Evolutionary conservation across 1,139 yeast genomes (phyloP).

Genomic region (Yamadazyma triangularis): DNA sequence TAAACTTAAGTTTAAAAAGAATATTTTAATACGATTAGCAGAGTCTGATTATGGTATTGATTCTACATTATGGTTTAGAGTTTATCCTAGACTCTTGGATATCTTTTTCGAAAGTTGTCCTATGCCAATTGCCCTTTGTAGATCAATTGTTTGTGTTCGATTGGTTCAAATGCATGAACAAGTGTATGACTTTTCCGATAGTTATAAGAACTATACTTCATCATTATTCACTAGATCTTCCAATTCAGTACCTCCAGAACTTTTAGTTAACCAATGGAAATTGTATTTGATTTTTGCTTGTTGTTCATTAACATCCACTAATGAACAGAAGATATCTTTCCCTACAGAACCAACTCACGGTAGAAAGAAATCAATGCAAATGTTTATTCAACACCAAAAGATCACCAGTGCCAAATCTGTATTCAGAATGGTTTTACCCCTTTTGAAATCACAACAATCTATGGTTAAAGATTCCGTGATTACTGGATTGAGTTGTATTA

Average conservation of each 20-base stretch:
- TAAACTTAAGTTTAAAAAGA: conserved; percentile 59
- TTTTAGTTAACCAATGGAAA: conserved; percentile 83
- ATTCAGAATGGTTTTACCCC: conserved; percentile 81
- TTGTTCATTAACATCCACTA: conserved; percentile 84
- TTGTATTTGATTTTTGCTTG: conserved; percentile 88
- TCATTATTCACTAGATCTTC: conserved; percentile 32
- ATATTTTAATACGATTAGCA: conserved; percentile 67
- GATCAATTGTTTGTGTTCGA: conserved; percentile 88
- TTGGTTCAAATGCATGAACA: conserved; percentile 87
- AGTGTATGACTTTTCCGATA: conserved; percentile 59
- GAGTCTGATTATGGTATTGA: conserved; percentile 95
- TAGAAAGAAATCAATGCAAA: conserved; percentile 69
- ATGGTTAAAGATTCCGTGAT: conserved; percentile 82
- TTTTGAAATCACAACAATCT: conserved; percentile 66
- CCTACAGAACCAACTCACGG: conserved; percentile 59
- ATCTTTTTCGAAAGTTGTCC: conserved; percentile 81
- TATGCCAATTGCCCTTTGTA: conserved; percentile 87
- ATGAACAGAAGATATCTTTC: conserved; percentile 71
- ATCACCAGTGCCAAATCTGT: conserved; percentile 91
- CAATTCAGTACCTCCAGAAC: conserved; percentile 54
- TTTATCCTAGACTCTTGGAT: conserved; percentile 71
- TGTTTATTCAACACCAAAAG: conserved; percentile 82
- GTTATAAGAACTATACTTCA: conserved; percentile 37
- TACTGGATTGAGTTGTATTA: conserved; percentile 81
- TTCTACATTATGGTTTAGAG: conserved; percentile 89